A percentile compares a stretch with the other conserved stretches of the same genome.
Evolutionary conservation across 2,329 filamentous ascomycete species (phyloP).

Genomic region (Ampelomyces quisqualis): DNA sequence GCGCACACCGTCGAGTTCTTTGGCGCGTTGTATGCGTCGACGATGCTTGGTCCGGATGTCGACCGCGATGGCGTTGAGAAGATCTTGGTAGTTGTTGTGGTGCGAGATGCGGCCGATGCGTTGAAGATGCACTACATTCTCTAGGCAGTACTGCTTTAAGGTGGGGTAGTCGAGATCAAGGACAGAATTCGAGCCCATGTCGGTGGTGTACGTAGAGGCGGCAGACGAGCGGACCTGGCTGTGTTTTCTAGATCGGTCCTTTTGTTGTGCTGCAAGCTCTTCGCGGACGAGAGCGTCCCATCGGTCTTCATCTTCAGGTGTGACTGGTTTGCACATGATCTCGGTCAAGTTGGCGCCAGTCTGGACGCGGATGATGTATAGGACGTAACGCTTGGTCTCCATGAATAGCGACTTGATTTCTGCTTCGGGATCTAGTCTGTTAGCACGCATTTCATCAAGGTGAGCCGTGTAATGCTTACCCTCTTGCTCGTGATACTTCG

Average conservation of each 20-base stretch:
- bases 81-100: constrained; percentile 91
- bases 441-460: constrained; percentile 15
- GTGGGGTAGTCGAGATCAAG: constrained; percentile 92
- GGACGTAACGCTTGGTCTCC: constrained; percentile 94
- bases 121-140: constrained; percentile 91
- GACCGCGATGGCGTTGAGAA: constrained; percentile 94
- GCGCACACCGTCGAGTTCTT: constrained; percentile 82
- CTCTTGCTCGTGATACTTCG: constrained; percentile 84
- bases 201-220: constrained; percentile 71
- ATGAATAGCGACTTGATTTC: constrained; percentile 92
- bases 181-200: constrained; percentile 55
- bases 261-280: constrained; percentile 60
- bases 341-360: constrained; percentile 90
- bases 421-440: constrained; percentile 74
- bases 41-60: constrained; percentile 98
- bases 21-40: constrained; percentile 83
- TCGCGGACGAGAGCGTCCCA: constrained; percentile 81
- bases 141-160: constrained; percentile 86
- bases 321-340: constrained; percentile 88
- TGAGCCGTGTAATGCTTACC: constrained; percentile 45
- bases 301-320: constrained; percentile 80
- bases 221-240: constrained; percentile 72
- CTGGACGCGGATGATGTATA: constrained; percentile 97
- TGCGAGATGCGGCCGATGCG: constrained; percentile 80
- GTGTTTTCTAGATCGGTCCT: constrained; percentile 54